Percentiles rank a stretch among this genome's conserved stretches.
These are phyloP conservation scores for Ophiostoma piceae DNA, from an alignment of 2,329 filamentous ascomycete genomes.

Conservation along the genomic window DNA sequence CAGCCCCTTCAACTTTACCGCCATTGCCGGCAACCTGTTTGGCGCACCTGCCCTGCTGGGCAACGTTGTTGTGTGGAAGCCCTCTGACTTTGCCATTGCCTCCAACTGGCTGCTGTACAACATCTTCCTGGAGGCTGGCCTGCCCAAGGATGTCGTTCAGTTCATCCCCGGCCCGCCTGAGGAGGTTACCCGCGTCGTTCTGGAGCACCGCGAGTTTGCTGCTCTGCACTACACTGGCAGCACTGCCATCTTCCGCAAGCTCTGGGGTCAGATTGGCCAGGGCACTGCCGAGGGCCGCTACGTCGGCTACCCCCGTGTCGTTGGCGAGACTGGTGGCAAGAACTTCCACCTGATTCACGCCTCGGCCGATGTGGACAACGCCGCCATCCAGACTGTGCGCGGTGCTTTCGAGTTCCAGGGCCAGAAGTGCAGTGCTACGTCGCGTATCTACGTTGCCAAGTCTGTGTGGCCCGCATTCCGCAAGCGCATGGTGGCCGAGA, in stretches of 20 bases:
- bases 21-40: constrained; percentile 82
- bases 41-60: constrained; percentile 81
- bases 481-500: constrained; percentile 37
- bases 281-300: constrained; percentile 79
- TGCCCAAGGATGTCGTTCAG: constrained; percentile 85
- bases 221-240: constrained; percentile 94
- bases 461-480: constrained; percentile 40
- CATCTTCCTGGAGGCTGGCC: constrained; percentile 83
- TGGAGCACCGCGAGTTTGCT: constrained; percentile 74
- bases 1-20: constrained; percentile 95
- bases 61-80: constrained; percentile 96
- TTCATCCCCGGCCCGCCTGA: constrained; percentile 86
- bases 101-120: constrained; percentile 87
- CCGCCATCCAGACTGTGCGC: constrained; percentile 43
- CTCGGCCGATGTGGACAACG: constrained; percentile 44
- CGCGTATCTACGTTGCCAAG: constrained; percentile 51
- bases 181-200: constrained; percentile 70
- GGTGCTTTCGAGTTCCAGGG: constrained; percentile 48
- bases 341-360: constrained; percentile 49
- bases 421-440: constrained; percentile 49
- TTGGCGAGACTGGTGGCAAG: constrained; percentile 50
- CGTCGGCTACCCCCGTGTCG: constrained; percentile 59
- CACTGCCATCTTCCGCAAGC: constrained; percentile 80
- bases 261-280: constrained; percentile 80
- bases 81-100: constrained; percentile 81